phyloP scores from a whole-genome alignment of 139 green algal species.

The Picochlorum sp. region DNA sequence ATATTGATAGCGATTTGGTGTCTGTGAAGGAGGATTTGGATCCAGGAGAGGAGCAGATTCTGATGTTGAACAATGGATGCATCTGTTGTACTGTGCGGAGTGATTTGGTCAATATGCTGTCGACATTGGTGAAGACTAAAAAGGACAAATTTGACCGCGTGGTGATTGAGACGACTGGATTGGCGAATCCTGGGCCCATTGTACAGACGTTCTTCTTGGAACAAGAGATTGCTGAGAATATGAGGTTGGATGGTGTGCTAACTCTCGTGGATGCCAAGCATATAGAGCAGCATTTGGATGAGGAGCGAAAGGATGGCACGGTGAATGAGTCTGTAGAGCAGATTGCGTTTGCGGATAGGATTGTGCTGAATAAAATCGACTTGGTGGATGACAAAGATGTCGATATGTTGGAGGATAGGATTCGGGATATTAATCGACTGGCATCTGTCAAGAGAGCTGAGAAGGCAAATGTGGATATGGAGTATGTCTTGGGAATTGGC shows the following conservation, averaged over 20 bases:
- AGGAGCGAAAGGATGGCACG: slow-evolving; percentile 51
- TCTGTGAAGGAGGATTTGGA: slow-evolving; percentile 39
- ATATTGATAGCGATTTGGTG: slow-evolving; percentile 86
- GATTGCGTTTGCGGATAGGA: slow-evolving; percentile 88
- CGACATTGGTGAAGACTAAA: slow-evolving; percentile 52
- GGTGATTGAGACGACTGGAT: slow-evolving; percentile 93
- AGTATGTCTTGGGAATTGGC: slow-evolving; percentile 87
- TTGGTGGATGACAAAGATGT: slow-evolving; percentile 53
- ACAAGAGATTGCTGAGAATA: slow-evolving; percentile 20
- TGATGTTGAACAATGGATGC: slow-evolving; percentile 92
- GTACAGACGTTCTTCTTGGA: slow-evolving; percentile 89
- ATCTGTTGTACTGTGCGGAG: slow-evolving; percentile 91
- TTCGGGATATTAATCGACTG: slow-evolving; percentile 79
- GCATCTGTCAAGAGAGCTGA: slow-evolving; percentile 44
- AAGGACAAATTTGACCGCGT: slow-evolving; percentile 76
- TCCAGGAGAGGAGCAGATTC: slow-evolving; percentile 61
- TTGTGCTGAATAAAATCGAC: slow-evolving; percentile 94
- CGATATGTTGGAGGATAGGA: slow-evolving; percentile 42
- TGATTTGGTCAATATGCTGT: slow-evolving; percentile 80
- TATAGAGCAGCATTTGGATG: slow-evolving; percentile 39
- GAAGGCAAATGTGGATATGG: slow-evolving; percentile 57
- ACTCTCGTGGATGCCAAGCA: slow-evolving; percentile 68
- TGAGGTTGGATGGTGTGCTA: slow-evolving; percentile 81
- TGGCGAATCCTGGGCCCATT: slow-evolving; percentile 89
- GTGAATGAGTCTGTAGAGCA: slow-evolving; percentile 92